Conservation (phyloP, 345 rosid species). For the Pistacia integerrima region DNA sequence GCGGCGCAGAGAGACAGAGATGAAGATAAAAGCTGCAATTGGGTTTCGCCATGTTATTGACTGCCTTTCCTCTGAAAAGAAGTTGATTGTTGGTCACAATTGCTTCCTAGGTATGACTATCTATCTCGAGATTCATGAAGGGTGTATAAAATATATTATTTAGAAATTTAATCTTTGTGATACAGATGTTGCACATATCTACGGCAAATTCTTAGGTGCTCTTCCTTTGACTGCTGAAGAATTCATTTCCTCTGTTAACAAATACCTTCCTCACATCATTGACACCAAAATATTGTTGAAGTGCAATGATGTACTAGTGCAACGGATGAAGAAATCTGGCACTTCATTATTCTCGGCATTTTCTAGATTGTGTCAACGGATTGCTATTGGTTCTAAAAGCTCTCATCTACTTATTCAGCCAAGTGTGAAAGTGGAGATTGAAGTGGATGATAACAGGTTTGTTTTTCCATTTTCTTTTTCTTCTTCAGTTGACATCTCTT, state of each 20-base stretch:
- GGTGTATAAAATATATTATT: conserved; percentile 18
- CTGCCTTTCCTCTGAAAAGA: conserved; percentile 74
- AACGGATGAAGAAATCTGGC: conserved; percentile 62
- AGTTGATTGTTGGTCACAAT: conserved; percentile 93
- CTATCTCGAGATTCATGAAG: conserved; percentile 18
- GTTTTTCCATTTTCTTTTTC: conserved; percentile 26
- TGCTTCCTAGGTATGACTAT: conserved; percentile 76
- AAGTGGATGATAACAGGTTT: conserved; percentile 80
- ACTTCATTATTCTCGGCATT: conserved; percentile 82
- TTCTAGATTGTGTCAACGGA: conserved; percentile 67
- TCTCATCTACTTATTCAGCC: conserved; percentile 32
- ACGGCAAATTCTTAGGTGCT: conserved; percentile 79
- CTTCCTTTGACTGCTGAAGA: conserved; percentile 79
- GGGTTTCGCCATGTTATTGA: conserved; percentile 96
- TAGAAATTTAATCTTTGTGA: conserved; percentile 21
- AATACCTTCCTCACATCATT: conserved; percentile 64
- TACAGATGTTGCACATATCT: conserved; percentile 86
- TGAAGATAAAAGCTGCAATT: conserved; percentile 59
- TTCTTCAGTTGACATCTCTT: not conserved
- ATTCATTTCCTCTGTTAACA: conserved; percentile 59
- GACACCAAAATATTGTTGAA: conserved; percentile 93
- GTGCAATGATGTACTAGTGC: conserved; percentile 46
- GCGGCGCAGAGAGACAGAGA: conserved; percentile 45
- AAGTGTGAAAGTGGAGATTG: conserved; percentile 69
- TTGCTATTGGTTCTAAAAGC: conserved; percentile 46